Evolutionary conservation across 331 rosid species (phyloP).

Genomic region (Spiraea crenata): DNA sequence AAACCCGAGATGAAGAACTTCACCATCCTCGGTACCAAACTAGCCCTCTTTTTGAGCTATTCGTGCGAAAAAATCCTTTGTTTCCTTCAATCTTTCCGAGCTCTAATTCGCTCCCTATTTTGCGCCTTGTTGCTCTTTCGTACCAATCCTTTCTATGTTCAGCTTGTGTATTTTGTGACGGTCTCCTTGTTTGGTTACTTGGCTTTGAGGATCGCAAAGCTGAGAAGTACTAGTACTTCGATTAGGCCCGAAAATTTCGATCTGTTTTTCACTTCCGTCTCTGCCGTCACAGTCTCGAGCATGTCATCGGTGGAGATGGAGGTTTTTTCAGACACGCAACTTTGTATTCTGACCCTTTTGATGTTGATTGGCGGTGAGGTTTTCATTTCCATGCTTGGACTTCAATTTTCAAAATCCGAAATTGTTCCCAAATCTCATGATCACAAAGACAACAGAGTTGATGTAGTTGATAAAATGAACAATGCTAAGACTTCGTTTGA

Average conservation of each 20-base stretch:
- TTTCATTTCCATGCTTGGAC: constrained; percentile 48
- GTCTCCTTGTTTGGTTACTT: constrained; percentile 43
- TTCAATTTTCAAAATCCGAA: constrained; percentile 19
- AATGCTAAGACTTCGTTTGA: not conserved
- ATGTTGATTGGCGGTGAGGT: constrained; percentile 73
- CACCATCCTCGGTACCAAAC: not conserved
- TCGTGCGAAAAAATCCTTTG: not conserved
- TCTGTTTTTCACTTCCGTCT: constrained; percentile 65
- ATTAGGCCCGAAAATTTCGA: constrained; percentile 27
- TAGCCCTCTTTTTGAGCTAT: not conserved
- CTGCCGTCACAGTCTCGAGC: constrained; percentile 66
- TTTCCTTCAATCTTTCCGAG: not conserved
- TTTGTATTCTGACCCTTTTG: constrained; percentile 51
- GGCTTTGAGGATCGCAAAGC: constrained; percentile 35
- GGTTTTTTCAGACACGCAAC: constrained; percentile 58
- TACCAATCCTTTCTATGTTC: constrained; percentile 27
- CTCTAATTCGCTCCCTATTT: not conserved
- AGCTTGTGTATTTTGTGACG: constrained; percentile 35
- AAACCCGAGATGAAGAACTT: not conserved
- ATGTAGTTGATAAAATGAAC: not conserved
- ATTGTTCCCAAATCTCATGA: constrained; percentile 15
- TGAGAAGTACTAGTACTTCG: constrained; percentile 17
- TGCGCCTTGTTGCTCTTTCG: constrained; percentile 3
- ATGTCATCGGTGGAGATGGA: constrained; percentile 65
- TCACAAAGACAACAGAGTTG: constrained; percentile 13